These are phyloP conservation scores for Phoma herbarum DNA, from an alignment of 2,329 filamentous ascomycete genomes.

Conservation along the genomic window DNA sequence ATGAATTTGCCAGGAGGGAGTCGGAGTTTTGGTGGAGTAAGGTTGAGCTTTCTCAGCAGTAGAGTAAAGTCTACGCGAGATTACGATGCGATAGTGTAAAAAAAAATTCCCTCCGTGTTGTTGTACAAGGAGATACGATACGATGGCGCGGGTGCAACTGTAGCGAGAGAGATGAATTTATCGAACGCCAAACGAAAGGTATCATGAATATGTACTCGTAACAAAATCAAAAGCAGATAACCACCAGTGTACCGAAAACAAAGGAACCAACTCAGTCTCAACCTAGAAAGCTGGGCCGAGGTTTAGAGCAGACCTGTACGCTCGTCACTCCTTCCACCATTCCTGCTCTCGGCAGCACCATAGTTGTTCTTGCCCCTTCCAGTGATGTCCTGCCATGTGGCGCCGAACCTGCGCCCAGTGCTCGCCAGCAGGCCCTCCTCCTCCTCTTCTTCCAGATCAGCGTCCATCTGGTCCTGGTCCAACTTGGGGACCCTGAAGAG, in stretches of 20 bases:
- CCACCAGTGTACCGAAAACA: not conserved
- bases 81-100: too few species aligned
- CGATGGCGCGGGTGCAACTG: too few species aligned
- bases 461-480: slow-evolving; percentile 79
- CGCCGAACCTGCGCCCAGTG: slow-evolving; percentile 81
- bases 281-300: not conserved
- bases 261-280: not conserved
- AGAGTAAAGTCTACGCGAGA: not conserved
- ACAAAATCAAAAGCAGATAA: not conserved
- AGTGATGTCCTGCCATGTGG: slow-evolving; percentile 88
- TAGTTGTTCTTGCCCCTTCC: slow-evolving; percentile 59
- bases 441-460: slow-evolving; percentile 89
- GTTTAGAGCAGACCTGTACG: slow-evolving; percentile 9
- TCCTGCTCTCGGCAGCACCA: slow-evolving; percentile 39
- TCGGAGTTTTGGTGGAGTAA: slow-evolving; percentile 70
- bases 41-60: slow-evolving; percentile 46
- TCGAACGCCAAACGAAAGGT: slow-evolving; percentile 15
- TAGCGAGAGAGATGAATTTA: too few species aligned
- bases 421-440: slow-evolving; percentile 90
- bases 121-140: too few species aligned
- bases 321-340: slow-evolving; percentile 30
- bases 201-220: slow-evolving; percentile 10
- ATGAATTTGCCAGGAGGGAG: slow-evolving; percentile 58
- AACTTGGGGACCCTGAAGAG: slow-evolving; percentile 82
- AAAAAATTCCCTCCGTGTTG: too few species aligned